Conservation (phyloP, 2,329 filamentous ascomycete genomes). For the Orbilia javanica region DNA sequence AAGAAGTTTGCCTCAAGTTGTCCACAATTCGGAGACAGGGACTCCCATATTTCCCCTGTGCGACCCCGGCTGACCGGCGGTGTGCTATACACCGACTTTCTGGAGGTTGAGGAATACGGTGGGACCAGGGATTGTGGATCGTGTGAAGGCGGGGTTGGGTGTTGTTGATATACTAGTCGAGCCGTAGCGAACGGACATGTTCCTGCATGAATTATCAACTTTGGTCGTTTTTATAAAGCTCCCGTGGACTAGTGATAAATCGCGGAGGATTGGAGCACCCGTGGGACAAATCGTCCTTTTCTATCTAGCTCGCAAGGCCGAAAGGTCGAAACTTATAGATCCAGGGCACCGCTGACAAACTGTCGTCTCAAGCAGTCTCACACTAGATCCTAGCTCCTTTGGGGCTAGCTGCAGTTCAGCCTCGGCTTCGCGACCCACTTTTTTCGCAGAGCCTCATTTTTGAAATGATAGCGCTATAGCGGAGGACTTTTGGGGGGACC, state of each 20-base stretch:
- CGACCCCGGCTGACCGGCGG: constrained; percentile 40
- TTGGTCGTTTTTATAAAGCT: not conserved
- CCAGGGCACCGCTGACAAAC: constrained; percentile 21
- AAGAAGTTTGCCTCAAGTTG: constrained; percentile 38
- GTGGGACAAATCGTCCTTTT: constrained; percentile 9
- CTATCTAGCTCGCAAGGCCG: constrained; percentile 1
- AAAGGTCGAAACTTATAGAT: constrained; percentile 31
- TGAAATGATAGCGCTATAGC: constrained; percentile 17
- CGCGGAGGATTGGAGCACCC: not conserved
- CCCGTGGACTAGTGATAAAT: constrained; percentile 1
- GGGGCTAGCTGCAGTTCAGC: constrained; percentile 37
- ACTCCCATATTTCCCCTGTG: constrained; percentile 55
- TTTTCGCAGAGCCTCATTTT: constrained; percentile 47
- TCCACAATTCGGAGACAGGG: constrained; percentile 48
- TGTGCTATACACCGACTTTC: constrained; percentile 42
- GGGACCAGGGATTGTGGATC: constrained; percentile 14
- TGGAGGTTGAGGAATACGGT: constrained; percentile 6
- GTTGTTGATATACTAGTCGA: constrained; percentile 35
- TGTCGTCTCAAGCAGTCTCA: not conserved
- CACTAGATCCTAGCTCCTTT: constrained; percentile 31
- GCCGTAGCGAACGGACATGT: constrained; percentile 46
- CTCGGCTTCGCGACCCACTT: constrained; percentile 40
- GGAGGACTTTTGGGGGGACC: not conserved
- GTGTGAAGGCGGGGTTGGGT: constrained; percentile 50
- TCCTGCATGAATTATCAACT: constrained; percentile 31